phyloP scores from a whole-genome alignment of 23 red algal genomes.

The Agarophyton chilense region DNA sequence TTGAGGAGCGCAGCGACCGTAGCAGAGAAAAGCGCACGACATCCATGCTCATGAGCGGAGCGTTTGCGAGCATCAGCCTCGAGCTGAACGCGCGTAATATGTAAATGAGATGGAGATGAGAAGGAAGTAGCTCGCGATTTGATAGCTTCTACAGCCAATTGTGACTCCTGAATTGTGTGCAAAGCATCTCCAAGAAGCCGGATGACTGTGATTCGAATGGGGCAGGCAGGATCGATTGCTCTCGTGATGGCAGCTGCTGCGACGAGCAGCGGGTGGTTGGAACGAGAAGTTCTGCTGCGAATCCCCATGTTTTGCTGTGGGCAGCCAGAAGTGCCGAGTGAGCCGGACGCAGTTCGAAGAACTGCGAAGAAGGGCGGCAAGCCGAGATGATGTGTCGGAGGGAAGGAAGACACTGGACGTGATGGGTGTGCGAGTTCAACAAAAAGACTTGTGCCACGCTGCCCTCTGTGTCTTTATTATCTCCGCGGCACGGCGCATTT shows the following conservation, averaged over 20 bases:
- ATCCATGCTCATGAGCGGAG: conserved; percentile 42
- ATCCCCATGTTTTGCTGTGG: conserved; percentile 12
- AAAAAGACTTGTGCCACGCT: background rate
- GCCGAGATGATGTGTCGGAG: background rate
- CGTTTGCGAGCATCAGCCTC: conserved; percentile 43
- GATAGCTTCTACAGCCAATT: conserved; percentile 38
- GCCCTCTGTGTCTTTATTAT: background rate
- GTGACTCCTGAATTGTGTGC: conserved; percentile 54
- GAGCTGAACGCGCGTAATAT: conserved; percentile 28
- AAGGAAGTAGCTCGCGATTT: conserved; percentile 24
- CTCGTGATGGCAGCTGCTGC: conserved; percentile 53
- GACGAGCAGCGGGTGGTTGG: conserved; percentile 56
- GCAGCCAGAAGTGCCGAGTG: no score
- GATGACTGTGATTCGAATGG: conserved; percentile 65
- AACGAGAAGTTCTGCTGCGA: conserved; percentile 38
- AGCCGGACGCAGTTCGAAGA: no score
- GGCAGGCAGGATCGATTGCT: conserved; percentile 45
- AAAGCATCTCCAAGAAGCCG: conserved; percentile 65
- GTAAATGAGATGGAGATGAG: background rate
- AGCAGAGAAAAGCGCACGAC: conserved; percentile 47
- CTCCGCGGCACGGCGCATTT: conserved; percentile 1
- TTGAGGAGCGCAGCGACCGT: conserved; percentile 30
- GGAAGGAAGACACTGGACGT: background rate
- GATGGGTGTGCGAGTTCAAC: background rate
- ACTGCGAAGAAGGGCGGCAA: background rate